Evolutionary conservation across 768 basidiomycete species (phyloP), one percentile per base, ranked within the genome.

Genomic region (Zangia roseola): DNA sequence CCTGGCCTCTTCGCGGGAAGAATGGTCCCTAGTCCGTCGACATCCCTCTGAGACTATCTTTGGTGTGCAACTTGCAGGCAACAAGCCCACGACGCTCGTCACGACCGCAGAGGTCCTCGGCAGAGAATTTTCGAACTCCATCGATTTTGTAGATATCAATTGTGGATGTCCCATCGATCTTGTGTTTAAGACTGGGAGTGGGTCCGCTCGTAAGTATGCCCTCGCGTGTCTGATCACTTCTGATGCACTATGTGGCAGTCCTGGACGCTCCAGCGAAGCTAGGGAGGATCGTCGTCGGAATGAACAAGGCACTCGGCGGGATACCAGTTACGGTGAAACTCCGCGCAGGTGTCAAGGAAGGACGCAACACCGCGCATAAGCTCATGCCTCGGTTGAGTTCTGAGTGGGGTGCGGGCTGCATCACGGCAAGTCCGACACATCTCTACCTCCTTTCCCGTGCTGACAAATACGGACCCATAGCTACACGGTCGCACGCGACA

Each of bases 121-220:
- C 2, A 81, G 77, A 53, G 85, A 91, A 62, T 80, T 82, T 56
- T 74, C 74, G 1, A 73, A 76, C 12, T 75, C 77, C 17, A 69
- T 97, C 19, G 92, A 97, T 61, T 97, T 97, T 59, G 90, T 94
- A 2, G 94, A 99, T 61, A 71, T 98, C 55, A 99, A 99, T 61
- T 91, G 91, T 67, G 94, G 94, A 7, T 98, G 97, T 68, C 97
- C 97, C 4, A 98, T 98, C 57, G 97, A 99, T 68, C 73, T 97
- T 36, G 91, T 99, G 1, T 97, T 94, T 71, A 88, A 88, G 59
- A 79, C 81, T 13, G 94, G 94, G 4, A 93, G 91, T 47, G 94
- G 94, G 0, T 89, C 88, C 49, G 94, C 94, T 23, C 67, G 93
- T 94, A 59, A 43, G 88, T 84, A 19, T 10, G 10, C n/a, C 33